A percentile compares a stretch with the other conserved stretches of the same genome.
Evolutionary conservation across 2,329 filamentous ascomycete genomes (phyloP).

Genomic region (Xylariaceae sp.): DNA sequence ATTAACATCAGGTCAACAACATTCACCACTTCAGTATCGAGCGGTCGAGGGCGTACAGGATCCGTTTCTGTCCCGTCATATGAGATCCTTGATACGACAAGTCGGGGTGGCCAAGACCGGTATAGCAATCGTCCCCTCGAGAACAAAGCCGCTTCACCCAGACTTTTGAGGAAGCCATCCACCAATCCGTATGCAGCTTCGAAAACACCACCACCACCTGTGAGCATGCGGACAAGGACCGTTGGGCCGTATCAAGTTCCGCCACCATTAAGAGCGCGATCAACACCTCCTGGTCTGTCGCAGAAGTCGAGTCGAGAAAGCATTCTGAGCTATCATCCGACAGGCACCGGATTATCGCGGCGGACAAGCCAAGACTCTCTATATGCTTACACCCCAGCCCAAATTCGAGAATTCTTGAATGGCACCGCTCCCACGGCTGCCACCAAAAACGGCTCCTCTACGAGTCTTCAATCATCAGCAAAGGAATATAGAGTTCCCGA

Average conservation of each 20-base stretch:
- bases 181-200: conserved; percentile 24
- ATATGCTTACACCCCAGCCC: conserved; percentile 6
- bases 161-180: conserved; percentile 14
- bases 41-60: conserved; percentile 4
- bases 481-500: conserved; percentile 21
- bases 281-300: conserved; percentile 32
- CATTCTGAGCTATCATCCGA: conserved; percentile 18
- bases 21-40: no score
- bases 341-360: conserved; percentile 6
- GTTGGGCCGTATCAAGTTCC: conserved; percentile 34
- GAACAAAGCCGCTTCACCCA: conserved; percentile 14
- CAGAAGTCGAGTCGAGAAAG: conserved; percentile 32
- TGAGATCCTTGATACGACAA: not conserved
- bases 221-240: conserved; percentile 43
- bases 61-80: conserved; percentile 6
- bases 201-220: conserved; percentile 39
- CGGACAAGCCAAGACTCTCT: conserved; percentile 22
- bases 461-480: conserved; percentile 14
- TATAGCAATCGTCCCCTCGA: conserved; percentile 4
- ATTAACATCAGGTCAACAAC: no score
- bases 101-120: not conserved
- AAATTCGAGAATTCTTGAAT: conserved; percentile 13
- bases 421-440: conserved; percentile 20
- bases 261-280: conserved; percentile 36
- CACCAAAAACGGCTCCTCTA: conserved; percentile 26